Evolutionary conservation across 805 yeast genomes (phyloP), one percentile per base, ranked within the genome.

Genomic region (Wilhelminamyces savonicus): DNA sequence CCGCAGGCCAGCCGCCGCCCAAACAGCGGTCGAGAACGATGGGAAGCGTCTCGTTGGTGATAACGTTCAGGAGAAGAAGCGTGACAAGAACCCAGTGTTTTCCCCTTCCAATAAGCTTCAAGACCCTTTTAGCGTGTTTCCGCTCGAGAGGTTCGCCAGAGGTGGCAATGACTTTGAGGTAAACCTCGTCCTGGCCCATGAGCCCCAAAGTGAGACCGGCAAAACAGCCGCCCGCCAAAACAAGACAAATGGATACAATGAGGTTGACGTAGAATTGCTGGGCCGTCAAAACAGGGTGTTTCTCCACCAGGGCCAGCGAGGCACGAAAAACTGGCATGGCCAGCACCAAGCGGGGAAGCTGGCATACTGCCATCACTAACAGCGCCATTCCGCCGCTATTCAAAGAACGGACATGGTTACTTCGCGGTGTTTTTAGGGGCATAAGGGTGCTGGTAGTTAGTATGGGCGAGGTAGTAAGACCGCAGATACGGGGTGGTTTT

Each of bases 1-100:
- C 95, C 1, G 98, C 98, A 10, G 92, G 88, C 82, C 95, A 82
- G 2, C 98, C 98, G 24, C 97, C 97, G 27, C 97, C 97, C 10
- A 92, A 71, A 44, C 90, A 82, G 32, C 94, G 71, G 54, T 90
- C 97, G 35, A 92, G 69, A 14, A 90, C 94, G 43, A 90, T 90
- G 1, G 98, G 98, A 36, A 90, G 68, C 2, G 96, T 81, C 56
- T 90, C 97, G 54, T 88, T 88, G 26, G 97, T 88, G 51, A 88
- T 84, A 27, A 88, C 97, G 48, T 88, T 88, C 5, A 86, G 75
- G 19, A 88, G 55, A 35, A 90, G 67, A 37, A 90, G 59, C 2
- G 98, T 90, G 20, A 90, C 97, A 24, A 90, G 70, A 12, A 90
- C 87, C 96, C 97, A 88, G 59, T 90, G 98, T 54, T 90, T 90